These are phyloP conservation scores for Ashbya aceris DNA, from an alignment of 1,139 yeast genomes.

Conservation along the genomic window DNA sequence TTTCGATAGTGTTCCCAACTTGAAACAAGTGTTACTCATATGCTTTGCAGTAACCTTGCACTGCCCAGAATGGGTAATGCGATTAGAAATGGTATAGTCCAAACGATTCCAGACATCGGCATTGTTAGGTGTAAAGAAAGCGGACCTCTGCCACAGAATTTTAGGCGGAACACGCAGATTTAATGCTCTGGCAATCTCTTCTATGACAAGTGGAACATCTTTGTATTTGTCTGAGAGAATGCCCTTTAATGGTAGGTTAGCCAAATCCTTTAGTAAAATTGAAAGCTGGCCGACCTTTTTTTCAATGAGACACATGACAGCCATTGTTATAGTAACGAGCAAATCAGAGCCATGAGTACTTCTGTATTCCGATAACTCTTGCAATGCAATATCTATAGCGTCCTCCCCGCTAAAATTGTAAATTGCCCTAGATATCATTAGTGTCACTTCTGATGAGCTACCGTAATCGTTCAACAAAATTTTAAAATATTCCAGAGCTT, in stretches of 20 bases:
- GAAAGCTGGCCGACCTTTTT: slow-evolving; percentile 40
- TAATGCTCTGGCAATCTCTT: slow-evolving; percentile 39
- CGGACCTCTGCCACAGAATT: slow-evolving; percentile 57
- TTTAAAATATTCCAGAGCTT: slow-evolving; percentile 59
- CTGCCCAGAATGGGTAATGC: slow-evolving; percentile 37
- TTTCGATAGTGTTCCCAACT: slow-evolving; percentile 40
- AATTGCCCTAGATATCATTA: slow-evolving; percentile 67
- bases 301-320: slow-evolving; percentile 70
- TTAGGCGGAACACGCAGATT: slow-evolving; percentile 12
- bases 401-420: slow-evolving; percentile 64
- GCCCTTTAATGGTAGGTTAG: slow-evolving; percentile 39
- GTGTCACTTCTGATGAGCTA: slow-evolving; percentile 53
- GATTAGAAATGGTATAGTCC: slow-evolving; percentile 44
- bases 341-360: slow-evolving; percentile 57
- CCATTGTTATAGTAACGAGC: slow-evolving; percentile 59
- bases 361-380: slow-evolving; percentile 56
- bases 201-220: slow-evolving; percentile 52
- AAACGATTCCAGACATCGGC: slow-evolving; percentile 59
- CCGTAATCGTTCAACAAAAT: slow-evolving; percentile 47
- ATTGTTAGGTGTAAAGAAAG: slow-evolving; percentile 66
- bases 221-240: slow-evolving; percentile 43
- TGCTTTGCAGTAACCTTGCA: slow-evolving; percentile 42
- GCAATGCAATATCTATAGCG: slow-evolving; percentile 74
- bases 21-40: slow-evolving; percentile 43
- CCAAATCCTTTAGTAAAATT: slow-evolving; percentile 58